Percentiles rank a stretch among this genome's conserved stretches.
Conservation (phyloP, 2,329 filamentous ascomycete species). For the Periconia sp. region DNA sequence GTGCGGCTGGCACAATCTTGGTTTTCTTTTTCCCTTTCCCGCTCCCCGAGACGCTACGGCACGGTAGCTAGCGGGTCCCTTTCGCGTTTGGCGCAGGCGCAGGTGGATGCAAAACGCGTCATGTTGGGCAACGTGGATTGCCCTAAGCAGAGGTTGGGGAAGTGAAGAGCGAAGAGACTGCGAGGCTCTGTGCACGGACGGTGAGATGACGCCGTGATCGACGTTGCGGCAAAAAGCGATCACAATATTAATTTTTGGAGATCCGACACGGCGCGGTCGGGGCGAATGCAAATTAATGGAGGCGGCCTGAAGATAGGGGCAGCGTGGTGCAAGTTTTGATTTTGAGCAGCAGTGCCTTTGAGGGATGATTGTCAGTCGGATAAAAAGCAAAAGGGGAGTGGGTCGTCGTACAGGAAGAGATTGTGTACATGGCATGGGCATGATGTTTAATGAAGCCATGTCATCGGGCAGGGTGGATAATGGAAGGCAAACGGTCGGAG, state of each 20-base stretch:
- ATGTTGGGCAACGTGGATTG: not conserved
- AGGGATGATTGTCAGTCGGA: not conserved
- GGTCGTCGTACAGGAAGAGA: no score
- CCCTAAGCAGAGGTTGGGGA: not conserved
- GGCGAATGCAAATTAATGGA: not conserved
- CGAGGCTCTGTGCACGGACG: not conserved
- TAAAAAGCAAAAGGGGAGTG: not conserved
- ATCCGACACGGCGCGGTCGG: not conserved
- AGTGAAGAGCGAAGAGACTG: not conserved
- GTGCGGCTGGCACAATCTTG: not conserved
- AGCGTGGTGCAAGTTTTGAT: not conserved
- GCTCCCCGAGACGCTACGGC: not conserved
- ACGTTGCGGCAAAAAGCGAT: slow-evolving; percentile 1
- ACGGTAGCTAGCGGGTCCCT: not conserved
- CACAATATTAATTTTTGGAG: slow-evolving; percentile 1
- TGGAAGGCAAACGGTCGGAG: no score
- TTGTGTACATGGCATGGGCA: no score
- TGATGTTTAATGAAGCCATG: no score
- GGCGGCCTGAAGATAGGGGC: not conserved
- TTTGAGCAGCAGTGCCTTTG: not conserved
- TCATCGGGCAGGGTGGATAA: no score
- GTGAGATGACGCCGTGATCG: not conserved
- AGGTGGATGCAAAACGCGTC: not conserved
- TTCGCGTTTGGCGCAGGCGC: not conserved
- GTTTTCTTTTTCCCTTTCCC: not conserved